These are phyloP conservation scores for Hordeum marinum DNA, from an alignment of 176 grass and related monocot genomes.

Conservation along the genomic window DNA sequence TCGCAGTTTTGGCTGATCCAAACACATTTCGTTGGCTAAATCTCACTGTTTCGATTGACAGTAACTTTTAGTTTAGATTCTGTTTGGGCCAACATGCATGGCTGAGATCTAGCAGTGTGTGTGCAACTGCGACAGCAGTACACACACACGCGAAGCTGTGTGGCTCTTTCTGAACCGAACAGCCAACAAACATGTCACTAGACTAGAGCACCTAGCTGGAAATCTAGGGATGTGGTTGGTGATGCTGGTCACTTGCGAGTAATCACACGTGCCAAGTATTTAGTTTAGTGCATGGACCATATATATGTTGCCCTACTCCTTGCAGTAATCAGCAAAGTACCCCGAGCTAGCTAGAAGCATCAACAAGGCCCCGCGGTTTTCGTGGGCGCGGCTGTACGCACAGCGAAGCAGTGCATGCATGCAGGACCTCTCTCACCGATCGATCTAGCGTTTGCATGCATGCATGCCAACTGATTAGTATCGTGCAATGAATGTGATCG, in stretches of 20 bases:
- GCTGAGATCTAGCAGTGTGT: not conserved
- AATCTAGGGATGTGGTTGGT: slow-evolving; percentile 4
- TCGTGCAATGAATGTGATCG: not conserved
- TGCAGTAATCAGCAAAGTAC: slow-evolving; percentile 8
- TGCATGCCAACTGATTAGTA: not conserved
- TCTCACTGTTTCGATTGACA: not conserved
- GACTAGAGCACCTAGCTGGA: slow-evolving; percentile 5
- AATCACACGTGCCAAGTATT: not conserved
- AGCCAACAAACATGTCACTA: not conserved
- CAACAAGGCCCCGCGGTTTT: not conserved
- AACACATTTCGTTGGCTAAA: too few species aligned
- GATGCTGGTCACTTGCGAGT: not conserved
- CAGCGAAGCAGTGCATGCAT: slow-evolving; percentile 8
- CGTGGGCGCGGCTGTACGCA: not conserved
- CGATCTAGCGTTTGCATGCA: not conserved
- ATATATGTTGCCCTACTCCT: not conserved
- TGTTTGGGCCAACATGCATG: not conserved
- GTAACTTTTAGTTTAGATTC: too few species aligned
- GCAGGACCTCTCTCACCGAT: not conserved
- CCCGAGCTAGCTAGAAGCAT: not conserved
- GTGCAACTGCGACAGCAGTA: not conserved
- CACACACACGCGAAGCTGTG: not conserved
- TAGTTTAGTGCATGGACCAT: not conserved
- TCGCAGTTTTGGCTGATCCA: too few species aligned
- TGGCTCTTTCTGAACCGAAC: not conserved